These are phyloP conservation scores for Epichloe aotearoae DNA, from an alignment of 2,329 filamentous ascomycete species.

Conservation along the genomic window DNA sequence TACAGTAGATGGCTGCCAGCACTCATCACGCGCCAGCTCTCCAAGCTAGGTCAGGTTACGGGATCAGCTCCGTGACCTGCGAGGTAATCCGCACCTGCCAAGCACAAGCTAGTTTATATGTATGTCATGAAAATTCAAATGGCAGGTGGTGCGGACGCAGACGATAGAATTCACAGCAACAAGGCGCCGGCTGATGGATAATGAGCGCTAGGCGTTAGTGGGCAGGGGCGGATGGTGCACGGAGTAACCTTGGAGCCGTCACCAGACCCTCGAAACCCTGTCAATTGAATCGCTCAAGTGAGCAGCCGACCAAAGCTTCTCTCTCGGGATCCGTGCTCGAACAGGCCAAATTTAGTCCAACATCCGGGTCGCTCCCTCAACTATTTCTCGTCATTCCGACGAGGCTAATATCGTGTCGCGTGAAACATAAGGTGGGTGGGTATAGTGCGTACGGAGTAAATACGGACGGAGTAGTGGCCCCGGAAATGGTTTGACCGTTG, in stretches of 20 bases:
- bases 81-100: background rate
- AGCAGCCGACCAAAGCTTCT: too few relatives aligned
- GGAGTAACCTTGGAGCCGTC: background rate
- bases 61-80: background rate
- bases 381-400: background rate
- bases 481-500: too few relatives aligned
- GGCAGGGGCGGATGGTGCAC: background rate
- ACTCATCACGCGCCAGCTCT: background rate
- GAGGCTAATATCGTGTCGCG: background rate
- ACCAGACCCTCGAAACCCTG: constrained; percentile 4
- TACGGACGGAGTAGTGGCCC: too few relatives aligned
- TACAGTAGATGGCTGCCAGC: too few relatives aligned
- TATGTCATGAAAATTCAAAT: background rate
- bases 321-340: too few relatives aligned
- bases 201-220: background rate
- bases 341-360: too few relatives aligned
- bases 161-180: background rate
- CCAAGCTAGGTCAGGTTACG: too few relatives aligned
- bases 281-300: background rate
- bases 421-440: background rate
- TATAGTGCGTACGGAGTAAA: background rate
- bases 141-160: background rate
- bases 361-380: too few relatives aligned
- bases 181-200: background rate
- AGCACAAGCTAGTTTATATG: background rate